phyloP scores from a whole-genome alignment of 2,329 filamentous ascomycete genomes.

The Botrytis cinerea region DNA sequence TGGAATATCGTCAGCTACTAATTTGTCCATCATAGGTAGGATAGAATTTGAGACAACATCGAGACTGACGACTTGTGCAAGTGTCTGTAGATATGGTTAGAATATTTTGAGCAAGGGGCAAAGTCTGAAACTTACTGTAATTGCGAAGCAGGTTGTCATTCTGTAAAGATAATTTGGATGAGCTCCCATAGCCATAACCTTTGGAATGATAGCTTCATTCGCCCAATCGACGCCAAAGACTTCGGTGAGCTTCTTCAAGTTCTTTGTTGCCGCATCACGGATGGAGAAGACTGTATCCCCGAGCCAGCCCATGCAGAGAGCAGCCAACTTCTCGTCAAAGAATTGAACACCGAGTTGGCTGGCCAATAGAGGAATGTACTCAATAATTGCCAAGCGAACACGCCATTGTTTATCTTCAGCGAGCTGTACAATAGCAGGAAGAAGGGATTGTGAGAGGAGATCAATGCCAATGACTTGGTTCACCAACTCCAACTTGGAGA shows the following conservation, averaged over 20 bases:
- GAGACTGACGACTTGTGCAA: constrained; percentile 88
- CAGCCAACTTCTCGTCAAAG: constrained; percentile 96
- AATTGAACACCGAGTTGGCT: constrained; percentile 96
- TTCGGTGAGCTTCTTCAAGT: constrained; percentile 97
- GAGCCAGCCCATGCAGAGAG: constrained; percentile 96
- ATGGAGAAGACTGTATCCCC: constrained; percentile 99
- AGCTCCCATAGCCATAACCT: constrained; percentile 97
- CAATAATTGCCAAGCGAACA: constrained; percentile 95
- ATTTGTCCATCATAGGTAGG: constrained; percentile 92
- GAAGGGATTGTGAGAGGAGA: constrained; percentile 89
- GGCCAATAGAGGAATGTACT: constrained; percentile 95
- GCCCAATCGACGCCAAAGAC: constrained; percentile 99
- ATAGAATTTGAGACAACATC: constrained; percentile 92
- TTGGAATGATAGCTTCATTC: constrained; percentile 93
- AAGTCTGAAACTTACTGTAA: constrained; percentile 71
- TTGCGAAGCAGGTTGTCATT: constrained; percentile 99
- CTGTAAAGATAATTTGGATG: constrained; percentile 99
- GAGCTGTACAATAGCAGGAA: constrained; percentile 94
- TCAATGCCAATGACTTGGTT: constrained; percentile 99
- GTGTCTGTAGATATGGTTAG: constrained; percentile 61
- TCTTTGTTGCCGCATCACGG: constrained; percentile 93
- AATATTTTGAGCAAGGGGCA: neutral
- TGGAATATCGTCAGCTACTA: constrained; percentile 91
- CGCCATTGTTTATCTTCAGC: constrained; percentile 99
- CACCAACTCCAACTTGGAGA: constrained; percentile 98